Evolutionary conservation across 2,329 filamentous ascomycete genomes (phyloP).

Genomic region (Echinosphaeria canescens): DNA sequence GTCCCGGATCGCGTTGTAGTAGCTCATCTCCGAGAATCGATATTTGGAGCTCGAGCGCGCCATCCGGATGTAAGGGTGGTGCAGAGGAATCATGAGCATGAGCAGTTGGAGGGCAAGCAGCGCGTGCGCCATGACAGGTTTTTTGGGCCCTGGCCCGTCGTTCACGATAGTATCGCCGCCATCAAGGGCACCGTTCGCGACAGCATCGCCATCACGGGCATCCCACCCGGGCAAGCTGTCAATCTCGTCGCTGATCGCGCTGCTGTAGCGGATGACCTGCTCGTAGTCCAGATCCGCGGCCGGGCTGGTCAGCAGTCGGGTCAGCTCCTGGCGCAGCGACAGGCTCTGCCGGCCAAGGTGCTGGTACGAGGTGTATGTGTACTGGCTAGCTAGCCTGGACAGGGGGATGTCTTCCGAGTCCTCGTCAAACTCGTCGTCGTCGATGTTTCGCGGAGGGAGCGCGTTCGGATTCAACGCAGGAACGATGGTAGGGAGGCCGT

Average conservation of each 20-base stretch:
- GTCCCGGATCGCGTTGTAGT: constrained; percentile 38
- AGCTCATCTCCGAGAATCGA: constrained; percentile 39
- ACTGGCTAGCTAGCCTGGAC: constrained; percentile 26
- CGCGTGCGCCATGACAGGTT: constrained; percentile 35
- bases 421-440: constrained; percentile 34
- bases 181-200: constrained; percentile 11
- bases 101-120: constrained; percentile 36
- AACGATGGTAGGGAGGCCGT: constrained; percentile 33
- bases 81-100: constrained; percentile 38
- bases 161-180: too few species aligned
- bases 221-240: constrained; percentile 37
- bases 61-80: constrained; percentile 36
- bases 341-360: constrained; percentile 33
- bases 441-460: constrained; percentile 31
- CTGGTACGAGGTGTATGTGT: constrained; percentile 37
- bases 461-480: constrained; percentile 33
- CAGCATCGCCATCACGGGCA: constrained; percentile 13
- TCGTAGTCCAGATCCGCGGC: constrained; percentile 35
- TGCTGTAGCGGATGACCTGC: constrained; percentile 36
- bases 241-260: constrained; percentile 37
- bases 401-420: constrained; percentile 25
- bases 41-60: constrained; percentile 37
- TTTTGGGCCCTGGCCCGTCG: too few species aligned
- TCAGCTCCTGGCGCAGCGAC: constrained; percentile 31
- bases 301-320: constrained; percentile 29